Conservation (phyloP, 2,329 filamentous ascomycete genomes). For the Aspergillus sp. region DNA sequence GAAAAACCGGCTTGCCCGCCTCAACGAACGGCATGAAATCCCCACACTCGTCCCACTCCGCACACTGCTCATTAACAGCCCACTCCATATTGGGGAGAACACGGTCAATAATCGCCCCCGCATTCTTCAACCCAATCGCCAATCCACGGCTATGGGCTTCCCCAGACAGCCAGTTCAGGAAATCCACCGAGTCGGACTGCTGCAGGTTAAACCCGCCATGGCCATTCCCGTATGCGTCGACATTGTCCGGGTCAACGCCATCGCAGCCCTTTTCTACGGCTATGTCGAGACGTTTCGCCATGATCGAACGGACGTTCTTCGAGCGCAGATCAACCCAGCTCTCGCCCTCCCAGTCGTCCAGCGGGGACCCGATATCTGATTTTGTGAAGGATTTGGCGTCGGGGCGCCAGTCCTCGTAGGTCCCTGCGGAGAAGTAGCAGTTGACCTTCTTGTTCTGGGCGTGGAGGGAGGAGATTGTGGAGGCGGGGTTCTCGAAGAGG, state of each 20-base stretch:
- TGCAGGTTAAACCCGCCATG: constrained; percentile 60
- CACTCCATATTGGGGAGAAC: constrained; percentile 60
- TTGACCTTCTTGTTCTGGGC: constrained; percentile 60
- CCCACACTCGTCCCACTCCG: constrained; percentile 60
- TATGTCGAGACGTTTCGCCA: constrained; percentile 59
- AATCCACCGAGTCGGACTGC: constrained; percentile 56
- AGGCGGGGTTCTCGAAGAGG: constrained; percentile 53
- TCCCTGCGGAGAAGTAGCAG: constrained; percentile 74
- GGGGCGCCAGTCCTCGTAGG: constrained; percentile 62
- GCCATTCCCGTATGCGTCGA: constrained; percentile 65
- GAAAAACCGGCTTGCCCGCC: constrained; percentile 67
- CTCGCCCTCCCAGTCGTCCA: constrained; percentile 67
- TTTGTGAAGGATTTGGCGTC: constrained; percentile 58
- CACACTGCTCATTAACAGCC: constrained; percentile 70
- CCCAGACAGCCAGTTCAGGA: constrained; percentile 60
- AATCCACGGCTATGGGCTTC: constrained; percentile 57
- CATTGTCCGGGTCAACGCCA: constrained; percentile 70
- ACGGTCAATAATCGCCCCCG: constrained; percentile 56
- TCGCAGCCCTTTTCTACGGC: constrained; percentile 66
- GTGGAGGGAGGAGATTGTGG: constrained; percentile 52
- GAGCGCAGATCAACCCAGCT: constrained; percentile 63
- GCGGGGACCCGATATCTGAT: constrained; percentile 55
- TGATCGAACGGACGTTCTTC: constrained; percentile 58
- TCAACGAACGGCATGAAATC: constrained; percentile 59
- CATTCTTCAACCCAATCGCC: constrained; percentile 69